Conservation (phyloP, 2,329 filamentous ascomycete genomes). For the Epichloe bromicola region DNA sequence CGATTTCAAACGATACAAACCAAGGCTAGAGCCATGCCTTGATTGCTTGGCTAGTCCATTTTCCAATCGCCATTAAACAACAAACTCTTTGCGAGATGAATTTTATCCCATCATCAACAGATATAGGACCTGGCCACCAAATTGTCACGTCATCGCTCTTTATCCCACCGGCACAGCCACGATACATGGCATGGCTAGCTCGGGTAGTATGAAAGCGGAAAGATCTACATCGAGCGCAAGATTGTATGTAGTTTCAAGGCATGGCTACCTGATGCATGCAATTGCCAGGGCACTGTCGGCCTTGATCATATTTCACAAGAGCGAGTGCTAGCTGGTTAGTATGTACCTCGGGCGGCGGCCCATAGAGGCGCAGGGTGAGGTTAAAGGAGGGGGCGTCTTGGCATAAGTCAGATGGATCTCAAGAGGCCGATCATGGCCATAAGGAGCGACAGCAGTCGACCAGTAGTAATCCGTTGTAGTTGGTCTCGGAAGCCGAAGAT, state of each 20-base stretch:
- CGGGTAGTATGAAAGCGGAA: background rate
- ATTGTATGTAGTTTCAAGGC: background rate
- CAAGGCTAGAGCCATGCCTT: background rate
- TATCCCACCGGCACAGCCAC: background rate
- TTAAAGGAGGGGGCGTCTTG: background rate
- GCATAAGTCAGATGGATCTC: background rate
- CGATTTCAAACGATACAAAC: background rate
- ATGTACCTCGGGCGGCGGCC: background rate
- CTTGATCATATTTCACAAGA: background rate
- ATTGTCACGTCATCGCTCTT: too few species aligned
- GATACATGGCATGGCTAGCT: background rate
- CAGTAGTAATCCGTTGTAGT: background rate
- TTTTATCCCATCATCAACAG: background rate
- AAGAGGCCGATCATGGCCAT: background rate
- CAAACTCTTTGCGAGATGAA: background rate
- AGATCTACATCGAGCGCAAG: background rate
- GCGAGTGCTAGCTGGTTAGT: background rate
- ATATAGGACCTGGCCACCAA: too few species aligned
- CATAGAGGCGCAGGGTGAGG: constrained; percentile 1
- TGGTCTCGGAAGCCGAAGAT: background rate
- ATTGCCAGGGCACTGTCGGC: constrained; percentile 1
- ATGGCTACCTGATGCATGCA: constrained; percentile 1
- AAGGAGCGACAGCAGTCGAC: background rate
- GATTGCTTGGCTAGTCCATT: background rate
- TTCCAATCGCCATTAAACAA: background rate